Percentiles rank a stretch among this genome's conserved stretches.
These are phyloP conservation scores for Hyaloperonospora arabidopsidis DNA, from an alignment of 352 stramenopile species.

Conservation along the genomic window DNA sequence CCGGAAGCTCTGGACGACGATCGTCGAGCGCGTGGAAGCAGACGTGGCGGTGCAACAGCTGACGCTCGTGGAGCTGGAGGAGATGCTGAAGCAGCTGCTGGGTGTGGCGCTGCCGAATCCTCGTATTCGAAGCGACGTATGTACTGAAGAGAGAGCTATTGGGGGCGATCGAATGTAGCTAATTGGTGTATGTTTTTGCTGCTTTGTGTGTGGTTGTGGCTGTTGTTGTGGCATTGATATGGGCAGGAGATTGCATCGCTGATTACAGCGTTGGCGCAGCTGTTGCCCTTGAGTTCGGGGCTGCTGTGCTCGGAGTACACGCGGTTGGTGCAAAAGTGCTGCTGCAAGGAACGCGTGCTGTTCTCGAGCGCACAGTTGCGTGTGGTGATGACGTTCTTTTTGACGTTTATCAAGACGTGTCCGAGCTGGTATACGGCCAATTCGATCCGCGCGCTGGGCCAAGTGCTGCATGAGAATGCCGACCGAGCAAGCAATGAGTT, in stretches of 20 bases:
- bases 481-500: constrained; percentile 56
- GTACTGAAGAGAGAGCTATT: neutral
- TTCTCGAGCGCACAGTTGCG: constrained; percentile 51
- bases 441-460: constrained; percentile 58
- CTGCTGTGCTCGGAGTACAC: constrained; percentile 72
- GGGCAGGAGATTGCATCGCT: constrained; percentile 54
- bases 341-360: constrained; percentile 59
- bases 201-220: neutral
- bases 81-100: constrained; percentile 72
- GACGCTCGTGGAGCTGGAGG: constrained; percentile 70
- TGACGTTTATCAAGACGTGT: constrained; percentile 70
- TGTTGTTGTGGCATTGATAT: neutral
- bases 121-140: constrained; percentile 52
- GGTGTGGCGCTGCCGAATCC: constrained; percentile 48
- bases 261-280: constrained; percentile 43
- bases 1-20: constrained; percentile 50
- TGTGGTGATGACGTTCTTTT: constrained; percentile 61
- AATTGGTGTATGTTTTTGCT: constrained; percentile 1
- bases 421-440: constrained; percentile 66
- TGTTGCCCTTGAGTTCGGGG: constrained; percentile 60
- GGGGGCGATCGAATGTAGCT: neutral
- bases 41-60: constrained; percentile 48
- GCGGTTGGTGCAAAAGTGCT: constrained; percentile 75
- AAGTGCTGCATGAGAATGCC: constrained; percentile 74
- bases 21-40: constrained; percentile 49